Percentiles rank a stretch among this genome's conserved stretches.
These are phyloP conservation scores for Tolypocladium nubicola DNA, from an alignment of 2,329 filamentous ascomycete species.

Conservation along the genomic window DNA sequence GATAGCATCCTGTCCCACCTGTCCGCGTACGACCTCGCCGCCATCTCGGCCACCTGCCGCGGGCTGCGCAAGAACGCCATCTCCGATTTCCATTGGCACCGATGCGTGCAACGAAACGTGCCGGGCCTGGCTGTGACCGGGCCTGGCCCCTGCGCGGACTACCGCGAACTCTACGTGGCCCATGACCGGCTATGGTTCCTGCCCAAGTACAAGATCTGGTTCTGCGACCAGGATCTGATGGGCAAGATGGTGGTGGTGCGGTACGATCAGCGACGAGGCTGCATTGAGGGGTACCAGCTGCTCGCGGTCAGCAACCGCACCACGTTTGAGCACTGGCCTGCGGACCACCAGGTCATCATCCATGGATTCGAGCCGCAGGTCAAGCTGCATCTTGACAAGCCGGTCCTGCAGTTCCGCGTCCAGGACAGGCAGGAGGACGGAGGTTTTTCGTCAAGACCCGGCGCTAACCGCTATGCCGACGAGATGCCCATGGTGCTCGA, in stretches of 20 bases:
- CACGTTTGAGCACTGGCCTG: slow-evolving; percentile 52
- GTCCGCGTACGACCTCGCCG: slow-evolving; percentile 50
- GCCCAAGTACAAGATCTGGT: slow-evolving; percentile 72
- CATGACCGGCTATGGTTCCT: slow-evolving; percentile 83
- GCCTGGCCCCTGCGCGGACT: slow-evolving; percentile 51
- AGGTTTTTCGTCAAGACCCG: slow-evolving; percentile 9
- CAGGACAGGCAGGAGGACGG: slow-evolving; percentile 11
- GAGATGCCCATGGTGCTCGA: slow-evolving; percentile 44
- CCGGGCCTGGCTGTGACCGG: slow-evolving; percentile 42
- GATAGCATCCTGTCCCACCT: slow-evolving; percentile 61
- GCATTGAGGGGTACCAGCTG: slow-evolving; percentile 73
- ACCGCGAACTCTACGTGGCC: slow-evolving; percentile 59
- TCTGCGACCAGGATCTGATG: slow-evolving; percentile 60
- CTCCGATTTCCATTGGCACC: slow-evolving; percentile 63
- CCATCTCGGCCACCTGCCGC: slow-evolving; percentile 50
- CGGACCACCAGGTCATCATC: slow-evolving; percentile 55
- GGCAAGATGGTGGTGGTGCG: slow-evolving; percentile 69
- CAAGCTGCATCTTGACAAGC: slow-evolving; percentile 63
- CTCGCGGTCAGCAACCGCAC: slow-evolving; percentile 51
- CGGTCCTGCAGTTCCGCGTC: slow-evolving; percentile 48
- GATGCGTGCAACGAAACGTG: slow-evolving; percentile 57
- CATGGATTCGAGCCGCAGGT: slow-evolving; percentile 62
- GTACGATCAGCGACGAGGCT: slow-evolving; percentile 61
- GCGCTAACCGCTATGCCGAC: slow-evolving; percentile 30
- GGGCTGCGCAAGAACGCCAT: slow-evolving; percentile 46